Percentiles rank a stretch among this genome's conserved stretches.
Evolutionary conservation across 148 eudicot genomes (phyloP).

Genomic region (Cornus controversa): DNA sequence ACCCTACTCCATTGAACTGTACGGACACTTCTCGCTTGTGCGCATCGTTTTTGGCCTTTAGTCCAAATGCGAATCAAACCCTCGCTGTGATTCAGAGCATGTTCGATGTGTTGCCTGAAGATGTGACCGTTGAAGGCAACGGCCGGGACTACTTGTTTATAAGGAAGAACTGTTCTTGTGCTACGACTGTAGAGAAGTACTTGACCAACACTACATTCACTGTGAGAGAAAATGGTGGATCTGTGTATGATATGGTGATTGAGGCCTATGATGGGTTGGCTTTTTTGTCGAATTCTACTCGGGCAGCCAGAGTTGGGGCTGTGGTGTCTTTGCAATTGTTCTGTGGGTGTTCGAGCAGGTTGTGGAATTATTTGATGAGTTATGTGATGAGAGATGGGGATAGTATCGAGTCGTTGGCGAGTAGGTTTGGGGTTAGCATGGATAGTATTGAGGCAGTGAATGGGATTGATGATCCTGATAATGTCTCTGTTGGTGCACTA

Average conservation of each 20-base stretch:
- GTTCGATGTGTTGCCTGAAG: conserved; percentile 73
- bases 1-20: conserved; percentile 62
- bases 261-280: conserved; percentile 75
- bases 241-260: conserved; percentile 59
- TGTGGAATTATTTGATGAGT: conserved; percentile 97
- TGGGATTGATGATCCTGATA: conserved; percentile 72
- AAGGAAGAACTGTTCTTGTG: conserved; percentile 84
- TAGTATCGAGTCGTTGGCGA: conserved; percentile 70
- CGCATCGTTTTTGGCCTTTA: conserved; percentile 71
- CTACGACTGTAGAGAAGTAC: conserved; percentile 39
- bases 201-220: conserved; percentile 72
- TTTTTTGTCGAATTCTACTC: conserved; percentile 40
- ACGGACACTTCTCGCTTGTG: conserved; percentile 70
- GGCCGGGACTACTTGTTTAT: conserved; percentile 58
- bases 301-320: conserved; percentile 44
- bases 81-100: conserved; percentile 66
- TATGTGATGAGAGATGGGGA: conserved; percentile 89
- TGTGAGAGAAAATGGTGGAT: conserved; percentile 56
- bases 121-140: conserved; percentile 63
- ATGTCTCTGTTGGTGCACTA: conserved; percentile 70
- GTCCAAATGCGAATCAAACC: conserved; percentile 49
- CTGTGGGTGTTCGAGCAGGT: conserved; percentile 95
- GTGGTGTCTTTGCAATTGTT: conserved; percentile 64
- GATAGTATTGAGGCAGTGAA: conserved; percentile 81
- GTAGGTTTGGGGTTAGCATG: conserved; percentile 98